phyloP scores from a whole-genome alignment of 2,329 filamentous ascomycete species.

The Neospermospora avenae region DNA sequence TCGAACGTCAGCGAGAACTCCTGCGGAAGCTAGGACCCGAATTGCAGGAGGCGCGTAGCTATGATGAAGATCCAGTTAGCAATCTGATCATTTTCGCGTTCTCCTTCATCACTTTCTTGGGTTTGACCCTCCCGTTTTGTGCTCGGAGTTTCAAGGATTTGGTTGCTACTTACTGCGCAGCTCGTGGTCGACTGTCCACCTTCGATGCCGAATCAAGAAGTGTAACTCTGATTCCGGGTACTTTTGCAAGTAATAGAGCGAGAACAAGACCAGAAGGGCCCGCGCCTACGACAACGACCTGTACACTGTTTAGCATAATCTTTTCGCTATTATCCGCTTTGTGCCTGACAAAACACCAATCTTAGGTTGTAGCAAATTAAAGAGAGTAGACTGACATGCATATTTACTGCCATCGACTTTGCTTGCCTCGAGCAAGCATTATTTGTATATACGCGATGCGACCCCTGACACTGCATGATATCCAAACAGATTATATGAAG shows the following conservation, averaged over 20 bases:
- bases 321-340: neutral
- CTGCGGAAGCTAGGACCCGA: slow-evolving; percentile 55
- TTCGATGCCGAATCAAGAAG: slow-evolving; percentile 53
- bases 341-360: neutral
- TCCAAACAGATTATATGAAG: too few species aligned
- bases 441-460: too few species aligned
- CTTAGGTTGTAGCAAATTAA: neutral
- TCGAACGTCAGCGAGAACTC: slow-evolving; percentile 51
- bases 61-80: neutral
- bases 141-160: neutral
- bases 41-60: slow-evolving; percentile 55
- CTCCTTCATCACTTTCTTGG: neutral
- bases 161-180: slow-evolving; percentile 43
- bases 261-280: slow-evolving; percentile 49
- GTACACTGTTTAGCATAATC: neutral
- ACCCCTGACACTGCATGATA: too few species aligned
- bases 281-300: slow-evolving; percentile 47
- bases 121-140: neutral
- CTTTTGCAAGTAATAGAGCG: slow-evolving; percentile 49
- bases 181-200: slow-evolving; percentile 58
- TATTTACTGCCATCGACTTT: too few species aligned
- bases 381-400: too few species aligned
- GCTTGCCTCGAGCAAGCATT: too few species aligned
- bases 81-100: neutral
- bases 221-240: slow-evolving; percentile 45